Evolutionary conservation across 352 stramenopile species (phyloP).

Genomic region (Phytopythium delawarense): DNA sequence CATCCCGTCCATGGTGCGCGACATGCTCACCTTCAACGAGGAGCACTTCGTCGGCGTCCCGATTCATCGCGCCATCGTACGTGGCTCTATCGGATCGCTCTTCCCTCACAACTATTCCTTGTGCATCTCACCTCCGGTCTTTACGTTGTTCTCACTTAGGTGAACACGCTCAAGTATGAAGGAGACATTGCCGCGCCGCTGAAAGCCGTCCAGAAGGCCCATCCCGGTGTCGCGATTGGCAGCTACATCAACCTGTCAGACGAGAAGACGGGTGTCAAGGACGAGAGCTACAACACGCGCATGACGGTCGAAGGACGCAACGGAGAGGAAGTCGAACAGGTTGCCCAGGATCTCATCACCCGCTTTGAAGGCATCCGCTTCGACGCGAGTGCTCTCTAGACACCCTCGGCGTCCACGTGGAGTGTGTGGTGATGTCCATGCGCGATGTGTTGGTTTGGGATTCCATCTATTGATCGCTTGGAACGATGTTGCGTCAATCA

Average conservation of each 20-base stretch:
- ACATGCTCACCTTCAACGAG: constrained; percentile 80
- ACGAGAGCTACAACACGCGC: constrained; percentile 63
- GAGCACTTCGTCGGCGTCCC: constrained; percentile 73
- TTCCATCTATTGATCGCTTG: not conserved
- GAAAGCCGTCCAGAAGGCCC: constrained; percentile 56
- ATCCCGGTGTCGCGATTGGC: constrained; percentile 69
- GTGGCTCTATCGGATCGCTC: not conserved
- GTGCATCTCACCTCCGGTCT: not conserved
- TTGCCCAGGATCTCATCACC: constrained; percentile 38
- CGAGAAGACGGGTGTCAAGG: constrained; percentile 44
- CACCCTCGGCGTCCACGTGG: not conserved
- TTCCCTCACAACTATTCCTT: not conserved
- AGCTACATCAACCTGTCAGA: constrained; percentile 83
- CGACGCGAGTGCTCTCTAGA: not conserved
- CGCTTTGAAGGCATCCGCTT: constrained; percentile 22
- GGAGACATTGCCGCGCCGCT: constrained; percentile 60
- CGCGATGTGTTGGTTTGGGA: not conserved
- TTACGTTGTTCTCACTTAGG: constrained; percentile 18
- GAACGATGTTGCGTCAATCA: not conserved
- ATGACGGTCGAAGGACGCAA: constrained; percentile 66
- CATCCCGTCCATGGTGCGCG: constrained; percentile 75
- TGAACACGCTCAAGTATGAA: constrained; percentile 67
- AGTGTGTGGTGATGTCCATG: not conserved
- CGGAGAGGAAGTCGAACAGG: constrained; percentile 41
- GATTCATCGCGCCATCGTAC: constrained; percentile 73